A percentile compares a stretch with the other conserved stretches of the same genome.
These are phyloP conservation scores for Boechera stricta DNA, from an alignment of 345 rosid species.

Conservation along the genomic window DNA sequence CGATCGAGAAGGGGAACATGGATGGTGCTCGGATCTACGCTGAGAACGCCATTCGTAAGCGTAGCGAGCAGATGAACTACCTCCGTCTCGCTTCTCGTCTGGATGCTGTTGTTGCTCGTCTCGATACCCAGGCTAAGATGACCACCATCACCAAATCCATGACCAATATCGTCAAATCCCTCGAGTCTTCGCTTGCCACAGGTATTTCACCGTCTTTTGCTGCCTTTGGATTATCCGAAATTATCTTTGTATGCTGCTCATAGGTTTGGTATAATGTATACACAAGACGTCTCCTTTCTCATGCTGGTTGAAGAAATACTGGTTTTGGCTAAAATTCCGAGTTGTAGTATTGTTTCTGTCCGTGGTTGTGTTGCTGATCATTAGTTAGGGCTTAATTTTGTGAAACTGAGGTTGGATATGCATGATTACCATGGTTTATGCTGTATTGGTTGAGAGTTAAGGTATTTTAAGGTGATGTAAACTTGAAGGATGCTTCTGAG, in stretches of 20 bases:
- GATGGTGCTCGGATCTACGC: constrained; percentile 99
- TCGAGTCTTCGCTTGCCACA: constrained; percentile 82
- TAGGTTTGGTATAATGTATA: neutral
- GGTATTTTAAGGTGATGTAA: constrained; percentile 10
- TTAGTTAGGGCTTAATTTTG: neutral
- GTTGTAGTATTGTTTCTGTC: neutral
- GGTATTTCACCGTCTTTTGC: constrained; percentile 48
- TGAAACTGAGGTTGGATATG: neutral
- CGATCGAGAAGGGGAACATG: constrained; percentile 98
- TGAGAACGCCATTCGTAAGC: constrained; percentile 92
- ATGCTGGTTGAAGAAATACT: too few species aligned
- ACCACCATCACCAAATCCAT: constrained; percentile 87
- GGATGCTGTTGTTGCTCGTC: constrained; percentile 94
- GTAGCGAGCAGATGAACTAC: constrained; percentile 98
- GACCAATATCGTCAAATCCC: constrained; percentile 89
- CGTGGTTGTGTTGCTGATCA: constrained; percentile 8
- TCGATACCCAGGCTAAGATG: constrained; percentile 98
- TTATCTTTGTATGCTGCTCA: neutral
- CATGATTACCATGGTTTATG: neutral
- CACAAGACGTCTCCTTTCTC: too few species aligned
- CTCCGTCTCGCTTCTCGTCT: constrained; percentile 90
- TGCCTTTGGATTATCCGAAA: neutral
- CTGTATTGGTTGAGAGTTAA: neutral
- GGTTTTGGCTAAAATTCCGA: too few species aligned
- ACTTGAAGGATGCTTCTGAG: neutral